These are phyloP conservation scores for Leccinum cinnamomeum DNA, from an alignment of 1,284 basidiomycete genomes.

Conservation along the genomic window DNA sequence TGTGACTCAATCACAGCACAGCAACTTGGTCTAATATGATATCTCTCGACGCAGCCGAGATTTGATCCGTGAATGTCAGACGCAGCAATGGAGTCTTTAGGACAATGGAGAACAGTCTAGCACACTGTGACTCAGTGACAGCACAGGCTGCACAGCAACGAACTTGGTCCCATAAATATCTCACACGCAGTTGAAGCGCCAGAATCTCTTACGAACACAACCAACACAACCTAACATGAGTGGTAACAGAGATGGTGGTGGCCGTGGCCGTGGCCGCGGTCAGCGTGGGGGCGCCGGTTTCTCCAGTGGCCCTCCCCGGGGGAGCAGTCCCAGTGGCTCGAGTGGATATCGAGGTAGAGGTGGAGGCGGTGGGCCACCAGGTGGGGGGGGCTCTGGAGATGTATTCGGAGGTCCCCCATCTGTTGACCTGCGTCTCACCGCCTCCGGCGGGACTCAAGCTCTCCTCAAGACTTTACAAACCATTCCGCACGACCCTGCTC, in stretches of 20 bases:
- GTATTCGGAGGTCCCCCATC: constrained; percentile 47
- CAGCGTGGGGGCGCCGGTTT: neutral
- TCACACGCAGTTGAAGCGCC: neutral
- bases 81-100: neutral
- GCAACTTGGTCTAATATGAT: neutral
- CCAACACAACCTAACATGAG: constrained; percentile 20
- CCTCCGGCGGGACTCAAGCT: constrained; percentile 24
- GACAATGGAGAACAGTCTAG: no score
- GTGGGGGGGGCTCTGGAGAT: constrained; percentile 34
- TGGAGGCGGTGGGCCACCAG: constrained; percentile 28
- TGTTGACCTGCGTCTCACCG: constrained; percentile 45
- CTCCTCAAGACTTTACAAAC: constrained; percentile 51
- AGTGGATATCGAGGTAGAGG: constrained; percentile 23
- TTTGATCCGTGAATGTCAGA: neutral
- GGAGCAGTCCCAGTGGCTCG: constrained; percentile 10
- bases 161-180: neutral
- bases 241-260: constrained; percentile 12
- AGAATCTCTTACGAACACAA: neutral
- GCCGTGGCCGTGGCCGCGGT: constrained; percentile 27
- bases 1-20: neutral
- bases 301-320: constrained; percentile 13
- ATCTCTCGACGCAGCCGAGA: neutral
- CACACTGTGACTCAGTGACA: neutral
- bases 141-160: neutral
- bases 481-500: constrained; percentile 36